Percentiles rank a stretch among this genome's conserved stretches.
Evolutionary conservation across 176 grass and related monocot genomes (phyloP).

Genomic region (Eragrostis nindensis): DNA sequence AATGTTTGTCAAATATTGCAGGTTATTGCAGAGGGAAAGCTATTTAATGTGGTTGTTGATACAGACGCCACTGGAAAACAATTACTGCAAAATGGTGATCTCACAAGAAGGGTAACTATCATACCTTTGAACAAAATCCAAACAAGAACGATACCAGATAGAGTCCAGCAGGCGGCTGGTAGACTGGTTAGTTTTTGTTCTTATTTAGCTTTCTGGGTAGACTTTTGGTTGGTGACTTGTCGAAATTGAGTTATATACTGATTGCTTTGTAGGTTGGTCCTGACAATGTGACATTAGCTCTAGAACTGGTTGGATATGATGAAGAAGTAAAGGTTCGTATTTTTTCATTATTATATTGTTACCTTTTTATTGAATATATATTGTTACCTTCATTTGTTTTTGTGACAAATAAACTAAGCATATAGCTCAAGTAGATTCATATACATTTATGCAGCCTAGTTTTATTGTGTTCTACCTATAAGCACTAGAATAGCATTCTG

Average conservation of each 20-base stretch:
- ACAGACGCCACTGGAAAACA: conserved; percentile 92
- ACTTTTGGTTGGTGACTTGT: conserved; percentile 32
- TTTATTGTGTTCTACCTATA: neutral
- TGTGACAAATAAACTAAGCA: neutral
- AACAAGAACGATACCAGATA: conserved; percentile 58
- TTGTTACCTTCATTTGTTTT: conserved; percentile 13
- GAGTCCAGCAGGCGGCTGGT: conserved; percentile 75
- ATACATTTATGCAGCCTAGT: neutral
- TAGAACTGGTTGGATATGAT: conserved; percentile 84
- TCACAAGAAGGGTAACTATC: conserved; percentile 86
- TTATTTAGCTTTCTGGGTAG: neutral
- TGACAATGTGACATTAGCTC: conserved; percentile 78
- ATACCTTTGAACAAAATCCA: conserved; percentile 97
- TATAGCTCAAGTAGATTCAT: conserved; percentile 4
- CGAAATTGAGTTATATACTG: conserved; percentile 20
- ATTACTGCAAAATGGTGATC: conserved; percentile 68
- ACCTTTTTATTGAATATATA: too few relatives aligned
- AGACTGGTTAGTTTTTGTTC: conserved; percentile 64
- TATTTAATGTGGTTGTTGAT: conserved; percentile 95
- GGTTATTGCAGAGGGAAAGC: conserved; percentile 86
- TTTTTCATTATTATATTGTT: conserved; percentile 2
- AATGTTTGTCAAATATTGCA: conserved; percentile 48
- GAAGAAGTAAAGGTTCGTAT: conserved; percentile 79
- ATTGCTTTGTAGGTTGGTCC: conserved; percentile 70
- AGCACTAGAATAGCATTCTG: neutral